Evolutionary conservation across 345 rosid species (phyloP).

Genomic region (Melaleuca alternifolia): DNA sequence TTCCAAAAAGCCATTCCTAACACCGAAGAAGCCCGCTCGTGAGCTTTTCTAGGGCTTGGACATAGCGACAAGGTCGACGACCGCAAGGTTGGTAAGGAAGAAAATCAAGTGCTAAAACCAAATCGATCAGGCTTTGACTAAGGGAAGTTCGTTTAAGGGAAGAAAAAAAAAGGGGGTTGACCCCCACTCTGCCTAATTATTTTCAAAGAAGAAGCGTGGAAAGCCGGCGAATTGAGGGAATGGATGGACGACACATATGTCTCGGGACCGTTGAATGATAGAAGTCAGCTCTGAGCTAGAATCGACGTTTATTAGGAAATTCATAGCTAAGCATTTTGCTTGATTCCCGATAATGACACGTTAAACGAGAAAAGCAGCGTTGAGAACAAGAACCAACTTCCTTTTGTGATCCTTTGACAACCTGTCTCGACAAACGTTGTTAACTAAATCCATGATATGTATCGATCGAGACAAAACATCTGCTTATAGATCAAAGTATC

Average conservation of each 20-base stretch:
- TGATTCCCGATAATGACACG: background rate
- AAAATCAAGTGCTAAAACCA: background rate
- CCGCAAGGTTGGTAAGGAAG: background rate
- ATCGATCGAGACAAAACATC: background rate
- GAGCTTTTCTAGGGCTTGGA: background rate
- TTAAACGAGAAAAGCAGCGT: too few species aligned
- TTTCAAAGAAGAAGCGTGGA: background rate
- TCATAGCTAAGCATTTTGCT: background rate
- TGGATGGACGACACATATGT: background rate
- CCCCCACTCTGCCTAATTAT: background rate
- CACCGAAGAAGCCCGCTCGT: background rate
- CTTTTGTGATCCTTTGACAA: background rate
- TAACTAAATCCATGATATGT: background rate
- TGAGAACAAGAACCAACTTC: background rate
- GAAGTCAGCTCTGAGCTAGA: background rate
- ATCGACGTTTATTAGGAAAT: background rate
- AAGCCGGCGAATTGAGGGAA: background rate
- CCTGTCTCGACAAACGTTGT: fast-evolving
- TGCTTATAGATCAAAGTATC: background rate
- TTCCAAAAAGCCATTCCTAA: background rate
- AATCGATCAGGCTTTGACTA: background rate
- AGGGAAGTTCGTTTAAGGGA: background rate
- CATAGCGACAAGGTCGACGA: background rate
- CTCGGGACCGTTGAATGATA: background rate
- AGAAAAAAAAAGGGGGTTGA: background rate